Base-by-base conservation (phyloP, 73 alveolate genomes). In the Tetrahymena malaccensis region DNA sequence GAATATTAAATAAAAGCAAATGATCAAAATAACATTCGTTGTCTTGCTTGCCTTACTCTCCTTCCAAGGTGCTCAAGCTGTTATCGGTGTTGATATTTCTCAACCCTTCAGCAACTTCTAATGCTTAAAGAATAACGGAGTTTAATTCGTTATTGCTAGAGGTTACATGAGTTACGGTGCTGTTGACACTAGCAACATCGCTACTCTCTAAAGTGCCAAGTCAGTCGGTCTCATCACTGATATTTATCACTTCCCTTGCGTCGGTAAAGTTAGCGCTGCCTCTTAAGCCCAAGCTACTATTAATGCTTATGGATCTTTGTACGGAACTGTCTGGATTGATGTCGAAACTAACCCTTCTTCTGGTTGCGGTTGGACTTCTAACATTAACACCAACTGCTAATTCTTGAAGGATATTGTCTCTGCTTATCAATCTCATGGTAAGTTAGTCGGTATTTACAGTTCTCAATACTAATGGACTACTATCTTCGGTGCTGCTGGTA, bases 271-370 rank as follows among this genome's bases (percentile, higher is more conserved):
- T 25, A 55, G 22, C 70, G 97, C 98, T 17, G 84, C 96, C 8
- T 35, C 85, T 34, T 96, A 97, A 95, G 98, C 95, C 10, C 58
- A 85, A 31, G 95, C 93, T 17, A 40, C 94, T 43, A 96, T 96
- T 35, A 89, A 89, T 94, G 43, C 94, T 55, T 95, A 94, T 44
- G 98, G 97, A 33, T 43, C 84, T 12, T 84, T 96, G 22, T 97
- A 96, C 94, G 98, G 98, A 50, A 94, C 96, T 89, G 95, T 98
- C 83, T 97, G 99, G 98, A 40, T 98, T 96, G 98, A 98, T 94
- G 96, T 98, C 94, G 99, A 98, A 94, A 55, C 84, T 34, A 96
- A 98, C 94, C 98, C 98, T 3, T 96, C 98, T 55, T 16, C 96
- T 33, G 98, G 97, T 22, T 97, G 99, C 95, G 94, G 97, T 34